Percentiles rank a stretch among this genome's conserved stretches.
Conservation (phyloP, 2,329 filamentous ascomycete species). For the Cladosporium sphaerospermum region DNA sequence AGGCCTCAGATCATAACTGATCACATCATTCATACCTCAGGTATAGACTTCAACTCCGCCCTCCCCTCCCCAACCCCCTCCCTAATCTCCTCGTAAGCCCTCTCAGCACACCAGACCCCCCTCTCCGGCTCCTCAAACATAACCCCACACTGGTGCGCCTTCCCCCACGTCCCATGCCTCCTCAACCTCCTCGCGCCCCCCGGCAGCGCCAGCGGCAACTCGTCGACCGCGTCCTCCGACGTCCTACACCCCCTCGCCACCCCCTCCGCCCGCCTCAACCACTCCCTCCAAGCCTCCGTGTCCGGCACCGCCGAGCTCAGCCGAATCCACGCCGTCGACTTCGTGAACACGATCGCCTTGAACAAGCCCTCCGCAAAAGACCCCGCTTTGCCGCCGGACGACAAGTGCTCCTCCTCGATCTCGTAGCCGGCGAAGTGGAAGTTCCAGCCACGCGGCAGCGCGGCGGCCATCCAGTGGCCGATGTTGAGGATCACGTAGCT, state of each 20-base stretch:
- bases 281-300: slow-evolving; percentile 37
- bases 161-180: slow-evolving; percentile 1
- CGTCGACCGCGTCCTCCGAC: neutral
- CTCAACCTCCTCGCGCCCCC: neutral
- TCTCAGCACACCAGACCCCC: neutral
- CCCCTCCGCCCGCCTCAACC: slow-evolving; percentile 33
- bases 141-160: slow-evolving; percentile 2
- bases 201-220: neutral
- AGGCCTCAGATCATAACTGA: no score
- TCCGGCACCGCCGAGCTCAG: slow-evolving; percentile 34
- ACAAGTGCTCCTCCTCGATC: slow-evolving; percentile 34
- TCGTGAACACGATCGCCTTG: slow-evolving; percentile 43
- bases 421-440: slow-evolving; percentile 44
- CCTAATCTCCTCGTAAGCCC: slow-evolving; percentile 1
- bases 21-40: neutral
- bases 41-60: neutral
- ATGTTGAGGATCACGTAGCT: slow-evolving; percentile 46
- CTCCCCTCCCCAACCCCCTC: neutral
- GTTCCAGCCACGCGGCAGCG: slow-evolving; percentile 40
- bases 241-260: neutral
- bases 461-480: slow-evolving; percentile 47
- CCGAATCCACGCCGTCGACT: slow-evolving; percentile 38
- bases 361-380: slow-evolving; percentile 45
- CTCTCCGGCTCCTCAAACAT: neutral
- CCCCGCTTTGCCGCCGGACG: slow-evolving; percentile 23